phyloP scores from a whole-genome alignment of 441 rosid species.

The Macaranga tanarius region DNA sequence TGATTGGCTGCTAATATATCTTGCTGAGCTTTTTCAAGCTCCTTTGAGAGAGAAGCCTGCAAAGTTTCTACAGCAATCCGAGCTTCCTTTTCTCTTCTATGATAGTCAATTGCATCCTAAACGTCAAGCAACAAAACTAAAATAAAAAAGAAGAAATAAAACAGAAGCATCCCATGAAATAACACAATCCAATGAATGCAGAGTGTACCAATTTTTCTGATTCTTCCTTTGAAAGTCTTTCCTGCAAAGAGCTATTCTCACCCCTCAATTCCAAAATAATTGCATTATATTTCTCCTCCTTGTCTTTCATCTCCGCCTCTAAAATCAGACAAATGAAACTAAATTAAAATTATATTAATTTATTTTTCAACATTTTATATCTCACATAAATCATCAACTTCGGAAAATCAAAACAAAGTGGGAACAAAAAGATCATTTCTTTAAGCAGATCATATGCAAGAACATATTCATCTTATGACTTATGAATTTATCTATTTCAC shows the following conservation, averaged over 20 bases:
- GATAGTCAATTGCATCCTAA: conserved; percentile 68
- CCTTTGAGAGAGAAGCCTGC: conserved; percentile 61
- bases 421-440: not conserved
- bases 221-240: conserved; percentile 63
- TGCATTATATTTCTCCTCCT: conserved; percentile 47
- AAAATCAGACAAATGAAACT: conserved; percentile 21
- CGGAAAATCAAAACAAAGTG: not conserved
- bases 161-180: conserved; percentile 8
- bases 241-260: conserved; percentile 47
- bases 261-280: conserved; percentile 48
- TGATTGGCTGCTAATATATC: conserved; percentile 67
- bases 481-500: not conserved
- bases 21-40: conserved; percentile 64
- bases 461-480: not conserved
- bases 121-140: conserved; percentile 18
- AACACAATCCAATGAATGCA: not conserved
- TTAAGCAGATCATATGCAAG: too few species aligned
- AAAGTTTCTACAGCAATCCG: conserved; percentile 61
- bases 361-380: not conserved
- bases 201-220: conserved; percentile 62
- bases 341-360: not conserved
- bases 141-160: conserved; percentile 6
- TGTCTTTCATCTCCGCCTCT: conserved; percentile 67
- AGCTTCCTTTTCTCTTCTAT: conserved; percentile 60
- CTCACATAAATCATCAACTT: not conserved